Conservation (phyloP, 129 eudicot genomes). For the Saussurea involucrata region DNA sequence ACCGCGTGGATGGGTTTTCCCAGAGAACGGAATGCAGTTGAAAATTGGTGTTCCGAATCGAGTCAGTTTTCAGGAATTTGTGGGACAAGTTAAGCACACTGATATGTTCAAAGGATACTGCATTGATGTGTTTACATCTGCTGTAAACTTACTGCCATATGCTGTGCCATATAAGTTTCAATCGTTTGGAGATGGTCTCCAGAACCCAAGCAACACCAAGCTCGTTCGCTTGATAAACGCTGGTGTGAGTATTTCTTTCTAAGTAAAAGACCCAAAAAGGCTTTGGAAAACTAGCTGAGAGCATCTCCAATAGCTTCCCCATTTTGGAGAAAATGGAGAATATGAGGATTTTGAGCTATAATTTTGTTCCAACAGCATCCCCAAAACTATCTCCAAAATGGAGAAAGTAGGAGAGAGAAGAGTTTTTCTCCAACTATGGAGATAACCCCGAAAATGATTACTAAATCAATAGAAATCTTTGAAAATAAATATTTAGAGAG, state of each 20-base stretch:
- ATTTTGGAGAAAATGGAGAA: too few species aligned
- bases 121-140: conserved; percentile 78
- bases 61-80: conserved; percentile 64
- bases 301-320: too few species aligned
- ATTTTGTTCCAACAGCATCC: too few species aligned
- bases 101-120: conserved; percentile 58
- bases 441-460: too few species aligned
- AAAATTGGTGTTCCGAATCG: conserved; percentile 65
- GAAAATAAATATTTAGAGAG: too few species aligned
- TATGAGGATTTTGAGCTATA: too few species aligned
- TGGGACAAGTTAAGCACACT: conserved; percentile 28
- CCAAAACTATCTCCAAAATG: too few species aligned
- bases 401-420: too few species aligned
- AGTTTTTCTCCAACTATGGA: too few species aligned
- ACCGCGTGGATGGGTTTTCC: conserved; percentile 97
- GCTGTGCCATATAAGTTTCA: conserved; percentile 72
- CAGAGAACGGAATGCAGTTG: conserved; percentile 60
- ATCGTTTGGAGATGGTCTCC: conserved; percentile 58
- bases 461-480: too few species aligned
- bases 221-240: conserved; percentile 53
- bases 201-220: conserved; percentile 64
- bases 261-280: neutral
- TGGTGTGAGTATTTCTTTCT: conserved; percentile 51
- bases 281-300: neutral
- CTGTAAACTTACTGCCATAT: conserved; percentile 70